Base-by-base conservation (phyloP, 208 protist species). In the Acanthamoeba castellanii region DNA sequence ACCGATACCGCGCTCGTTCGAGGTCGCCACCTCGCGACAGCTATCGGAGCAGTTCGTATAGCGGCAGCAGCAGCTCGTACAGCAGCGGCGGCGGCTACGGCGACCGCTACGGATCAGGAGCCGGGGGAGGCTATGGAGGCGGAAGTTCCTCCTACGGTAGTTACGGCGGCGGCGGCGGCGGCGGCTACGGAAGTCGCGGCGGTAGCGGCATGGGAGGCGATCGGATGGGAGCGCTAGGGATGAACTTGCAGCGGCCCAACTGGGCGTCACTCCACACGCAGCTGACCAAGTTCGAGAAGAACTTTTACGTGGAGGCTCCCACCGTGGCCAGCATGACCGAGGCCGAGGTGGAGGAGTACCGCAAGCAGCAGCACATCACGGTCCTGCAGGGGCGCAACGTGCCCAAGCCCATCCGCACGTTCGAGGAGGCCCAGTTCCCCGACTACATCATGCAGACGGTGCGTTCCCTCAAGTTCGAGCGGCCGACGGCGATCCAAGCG, bases 401-500 rank as follows among this genome's bases (percentile, higher is more conserved):
- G 8, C 97, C 97, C 37, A 96, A 96, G 45, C 98, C 98, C 42
- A 95, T 98, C 45, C 27, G 72, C 1, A 81, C 95, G 16, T 98
- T 98, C 42, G 68, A 91, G 22, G 95, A 97, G 87, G 95, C 96
- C 16, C 34, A 64, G 47, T 98, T 98, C 95, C 97, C 97, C 37
- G 76, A 94, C 7, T 97, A 97, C 88, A 59, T 98, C 4, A 96
- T 97, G 93, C 89, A 95, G 14, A 81, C 85, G 45, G 27, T 98
- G 25, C 1, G 59, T 8, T 11, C 6, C 8, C 59, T 88, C 18
- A 96, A 96, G 11, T 88, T 94, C 27, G 30, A 66, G 25, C 8
- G 96, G 32, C 98, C 98, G 27, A 97, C 98, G 22, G 96, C 98
- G 13, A 98, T 99, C 68, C 98, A 99, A 94, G 97, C 90, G 30